phyloP scores from a whole-genome alignment of 495 filamentous ascomycete species.

The Rostrohypoxylon terebratum region DNA sequence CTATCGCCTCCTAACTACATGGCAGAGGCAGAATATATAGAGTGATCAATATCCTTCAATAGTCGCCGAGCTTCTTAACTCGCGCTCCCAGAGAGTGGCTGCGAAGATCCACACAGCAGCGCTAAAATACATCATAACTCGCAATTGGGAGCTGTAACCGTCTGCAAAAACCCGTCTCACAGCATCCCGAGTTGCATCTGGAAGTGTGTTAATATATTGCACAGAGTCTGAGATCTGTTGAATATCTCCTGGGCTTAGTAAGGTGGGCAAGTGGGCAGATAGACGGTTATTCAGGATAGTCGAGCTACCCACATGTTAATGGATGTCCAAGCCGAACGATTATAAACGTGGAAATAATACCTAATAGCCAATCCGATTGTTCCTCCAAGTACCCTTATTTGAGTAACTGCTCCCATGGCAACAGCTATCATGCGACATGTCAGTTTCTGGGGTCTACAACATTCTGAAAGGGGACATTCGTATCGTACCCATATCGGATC shows the following conservation, averaged over 20 bases:
- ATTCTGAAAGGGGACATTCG: background rate
- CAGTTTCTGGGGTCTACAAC: background rate
- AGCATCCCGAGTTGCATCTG: constrained; percentile 24
- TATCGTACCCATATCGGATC: constrained; percentile 57
- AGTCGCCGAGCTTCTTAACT: constrained; percentile 29
- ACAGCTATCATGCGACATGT: constrained; percentile 47
- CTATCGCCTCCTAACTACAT: background rate
- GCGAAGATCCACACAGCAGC: constrained; percentile 32
- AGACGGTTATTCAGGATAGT: constrained; percentile 39
- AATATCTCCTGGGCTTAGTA: constrained; percentile 28
- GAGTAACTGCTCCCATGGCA: constrained; percentile 59
- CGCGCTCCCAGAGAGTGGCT: constrained; percentile 32
- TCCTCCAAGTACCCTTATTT: constrained; percentile 64
- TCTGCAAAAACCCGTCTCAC: constrained; percentile 36
- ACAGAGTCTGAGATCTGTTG: constrained; percentile 30
- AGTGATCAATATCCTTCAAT: constrained; percentile 33
- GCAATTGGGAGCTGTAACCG: constrained; percentile 27
- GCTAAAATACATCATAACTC: constrained; percentile 40
- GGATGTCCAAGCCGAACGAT: background rate
- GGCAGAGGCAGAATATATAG: too few species aligned
- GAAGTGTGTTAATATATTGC: constrained; percentile 31
- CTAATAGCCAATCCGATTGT: constrained; percentile 56
- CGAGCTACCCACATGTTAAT: constrained; percentile 10
- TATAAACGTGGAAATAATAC: constrained; percentile 15
- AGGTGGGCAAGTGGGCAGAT: constrained; percentile 15